Evolutionary conservation across 2,329 filamentous ascomycete species (phyloP), one percentile per base, ranked within the genome.

Genomic region (Trichoderma aggressivum): DNA sequence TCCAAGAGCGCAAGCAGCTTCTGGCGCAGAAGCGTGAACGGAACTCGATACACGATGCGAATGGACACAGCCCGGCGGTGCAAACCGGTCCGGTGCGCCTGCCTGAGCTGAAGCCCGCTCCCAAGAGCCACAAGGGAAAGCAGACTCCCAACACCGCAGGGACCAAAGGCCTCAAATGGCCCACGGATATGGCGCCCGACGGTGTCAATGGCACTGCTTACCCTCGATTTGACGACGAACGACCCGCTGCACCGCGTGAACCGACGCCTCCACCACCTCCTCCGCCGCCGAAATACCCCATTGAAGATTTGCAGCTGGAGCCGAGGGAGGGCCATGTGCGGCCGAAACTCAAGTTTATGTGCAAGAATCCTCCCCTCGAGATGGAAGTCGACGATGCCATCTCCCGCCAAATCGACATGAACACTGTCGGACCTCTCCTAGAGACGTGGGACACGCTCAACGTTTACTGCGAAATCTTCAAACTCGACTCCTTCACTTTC

Each of bases 391-490:
- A 75, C 1, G 74, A 76, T 16, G 64, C 72, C 3, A 58, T 73
- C 2, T 72, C 75, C 14, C 73, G 77, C 18, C 88, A 90, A 50
- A 89, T 98, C 68, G 83, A 90, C 24, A 96, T 95, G 89, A 90
- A 92, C 76, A 95, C 94, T 4, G 89, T 98, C n/a, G 94, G 94
- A 0, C 87, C 90, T 3, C 84, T 98, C 18, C 83, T 99, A 28
- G 95, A 98, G 81, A 93, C 93, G 0, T 99, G 96, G 96, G 94
- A 98, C 76, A 98, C 94, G 0, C 86, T 99, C 39, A 99, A 98
- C 77, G 95, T 99, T n/a, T 98, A 98, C 79, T 97, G 94, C 78
- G 94, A 97, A 77, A 91, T 98, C 21, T 97, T 97, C 78, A 89
- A 93, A 77, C 86, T 99, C 30, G 96, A 99, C 80, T 98, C 95